Conservation (phyloP, 2,329 filamentous ascomycete species). For the Botrytis byssoidea region DNA sequence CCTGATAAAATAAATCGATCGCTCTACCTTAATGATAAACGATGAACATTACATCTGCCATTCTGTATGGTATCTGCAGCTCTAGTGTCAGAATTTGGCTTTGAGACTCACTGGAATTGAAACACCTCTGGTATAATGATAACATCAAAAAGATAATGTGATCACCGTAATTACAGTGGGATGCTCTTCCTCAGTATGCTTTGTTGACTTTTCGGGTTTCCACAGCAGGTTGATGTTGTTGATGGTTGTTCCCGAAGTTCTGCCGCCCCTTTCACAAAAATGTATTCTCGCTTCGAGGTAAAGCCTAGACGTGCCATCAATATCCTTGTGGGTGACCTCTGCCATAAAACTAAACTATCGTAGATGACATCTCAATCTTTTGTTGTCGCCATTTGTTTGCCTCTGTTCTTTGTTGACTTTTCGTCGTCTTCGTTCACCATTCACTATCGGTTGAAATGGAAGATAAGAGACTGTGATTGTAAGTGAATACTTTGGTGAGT, state of each 20-base stretch:
- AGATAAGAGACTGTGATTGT: neutral
- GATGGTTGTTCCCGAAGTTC: neutral
- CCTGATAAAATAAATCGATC: neutral
- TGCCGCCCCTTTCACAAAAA: neutral
- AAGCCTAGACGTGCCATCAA: neutral
- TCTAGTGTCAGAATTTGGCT: neutral
- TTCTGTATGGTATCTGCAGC: neutral
- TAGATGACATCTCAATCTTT: neutral
- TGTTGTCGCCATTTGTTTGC: neutral
- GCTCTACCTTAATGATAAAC: neutral
- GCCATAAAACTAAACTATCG: neutral
- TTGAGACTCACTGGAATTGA: neutral
- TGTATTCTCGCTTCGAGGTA: conserved; percentile 2
- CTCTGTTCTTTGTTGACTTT: neutral
- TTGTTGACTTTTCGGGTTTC: neutral
- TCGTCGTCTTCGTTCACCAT: neutral
- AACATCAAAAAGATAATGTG: rapidly evolving
- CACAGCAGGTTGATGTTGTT: neutral
- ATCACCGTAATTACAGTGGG: neutral
- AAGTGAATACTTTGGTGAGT: neutral
- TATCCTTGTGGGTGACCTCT: neutral
- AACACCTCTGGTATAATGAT: neutral
- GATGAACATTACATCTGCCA: neutral
- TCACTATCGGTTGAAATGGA: neutral
- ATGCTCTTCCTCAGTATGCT: neutral